These are phyloP conservation scores for Chaetothyriales sp. DNA, from an alignment of 2,329 filamentous ascomycete species.

Conservation along the genomic window DNA sequence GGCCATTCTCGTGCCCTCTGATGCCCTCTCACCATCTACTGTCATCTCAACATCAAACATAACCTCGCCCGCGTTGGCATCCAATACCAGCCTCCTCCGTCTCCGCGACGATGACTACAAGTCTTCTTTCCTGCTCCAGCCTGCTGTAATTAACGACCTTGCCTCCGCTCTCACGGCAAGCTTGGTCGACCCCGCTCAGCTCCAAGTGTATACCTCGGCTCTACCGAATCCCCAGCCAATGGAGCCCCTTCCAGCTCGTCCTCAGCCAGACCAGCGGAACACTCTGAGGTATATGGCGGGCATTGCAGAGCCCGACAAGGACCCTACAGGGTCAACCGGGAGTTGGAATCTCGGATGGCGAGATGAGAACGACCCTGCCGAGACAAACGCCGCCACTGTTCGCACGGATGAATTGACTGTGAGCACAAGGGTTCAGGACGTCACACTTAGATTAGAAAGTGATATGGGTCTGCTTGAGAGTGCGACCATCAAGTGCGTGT, in stretches of 20 bases:
- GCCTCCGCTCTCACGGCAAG: conserved; percentile 21
- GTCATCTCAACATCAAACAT: conserved; percentile 22
- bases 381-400: conserved; percentile 7
- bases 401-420: conserved; percentile 19
- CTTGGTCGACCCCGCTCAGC: conserved; percentile 15
- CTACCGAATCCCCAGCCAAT: not conserved
- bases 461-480: conserved; percentile 33
- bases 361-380: conserved; percentile 5
- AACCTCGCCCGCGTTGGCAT: conserved; percentile 13
- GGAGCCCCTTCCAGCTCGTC: not conserved
- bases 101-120: conserved; percentile 27
- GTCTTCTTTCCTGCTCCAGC: conserved; percentile 30
- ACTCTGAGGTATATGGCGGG: conserved; percentile 8
- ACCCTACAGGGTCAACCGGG: conserved; percentile 14
- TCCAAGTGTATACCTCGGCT: conserved; percentile 1
- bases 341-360: conserved; percentile 22
- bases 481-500: conserved; percentile 22
- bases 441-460: conserved; percentile 29
- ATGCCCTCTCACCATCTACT: conserved; percentile 16
- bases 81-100: conserved; percentile 20
- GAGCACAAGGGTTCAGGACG: conserved; percentile 24
- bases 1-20: conserved; percentile 31
- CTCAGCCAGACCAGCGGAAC: not conserved
- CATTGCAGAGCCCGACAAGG: conserved; percentile 9
- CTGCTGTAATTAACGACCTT: conserved; percentile 27